Evolutionary conservation across 1,139 yeast species (phyloP), one percentile per base, ranked within the genome.

Genomic region (Yamadazyma atlantica): DNA sequence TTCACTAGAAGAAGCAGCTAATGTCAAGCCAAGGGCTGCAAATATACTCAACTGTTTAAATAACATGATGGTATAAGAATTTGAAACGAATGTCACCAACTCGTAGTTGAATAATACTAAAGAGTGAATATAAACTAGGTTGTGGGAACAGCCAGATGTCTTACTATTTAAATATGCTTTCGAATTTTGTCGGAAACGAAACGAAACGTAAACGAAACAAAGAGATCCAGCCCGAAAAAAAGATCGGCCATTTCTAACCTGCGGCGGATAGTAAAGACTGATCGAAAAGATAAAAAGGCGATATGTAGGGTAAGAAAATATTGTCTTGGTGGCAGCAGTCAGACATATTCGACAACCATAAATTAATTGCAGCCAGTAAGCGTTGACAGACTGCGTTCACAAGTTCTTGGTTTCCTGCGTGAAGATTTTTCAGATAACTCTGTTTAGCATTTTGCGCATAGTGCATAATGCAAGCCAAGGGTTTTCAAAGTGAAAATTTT

Each of bases 391-490:
- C 9, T 4, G 12, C 5, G 5, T 8, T 4, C n/a, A n/a, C 26
- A 23, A 23, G 6, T 12, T 26, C 16, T 26, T 26, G 29, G 16
- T 5, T 14, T 26, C 29, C 29, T 26, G 29, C 17, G 8, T 26
- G 11, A 11, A 26, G 29, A 26, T 26, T 14, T 26, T 26, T 26
- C 11, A 26, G 15, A 13, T 13, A 26, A 26, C n/a, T 16, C 12
- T 11, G 16, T 16, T 16, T 10, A 15, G 24, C 10, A 29, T 15
- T 15, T 29, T 11, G 32, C 14, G 32, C 32, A 29, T 29, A 11
- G 13, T 29, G 32, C 32, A 29, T 29, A 9, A n/a, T n/a, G n/a
- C n/a, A n/a, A 12, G 32, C 32, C 32, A 29, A 29, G 32, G 5
- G 13, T 26, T 5, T 4, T 24, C 19, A 8, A 10, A 28, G 7